Base-by-base conservation (phyloP, 306 rosid species). In the Boehmeria nivea region DNA sequence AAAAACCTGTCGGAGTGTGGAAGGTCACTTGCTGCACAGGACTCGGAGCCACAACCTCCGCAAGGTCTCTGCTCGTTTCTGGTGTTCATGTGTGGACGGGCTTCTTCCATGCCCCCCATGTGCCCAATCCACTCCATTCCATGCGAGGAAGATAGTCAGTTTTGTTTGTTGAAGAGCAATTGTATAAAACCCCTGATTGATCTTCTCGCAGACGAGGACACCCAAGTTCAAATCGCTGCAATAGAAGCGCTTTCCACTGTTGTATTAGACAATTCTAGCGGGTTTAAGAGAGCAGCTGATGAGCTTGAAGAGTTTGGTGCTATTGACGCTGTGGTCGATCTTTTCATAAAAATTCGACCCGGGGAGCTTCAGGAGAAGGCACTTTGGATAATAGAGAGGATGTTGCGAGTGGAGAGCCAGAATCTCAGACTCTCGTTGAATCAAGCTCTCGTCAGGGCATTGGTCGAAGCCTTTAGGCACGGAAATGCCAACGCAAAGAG, bases 321-420 rank as follows among this genome's bases (percentile, higher is more conserved):
- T 43, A 49, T 74, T 16, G 65, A 67, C 9, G 63, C 72, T 23
- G 80, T 78, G 67, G 57, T 78, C 25, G 25, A 34, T 50, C 78
- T 78, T 33, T 78, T 78, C 75, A 55, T 25, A 12, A 61, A 67
- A 71, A 72, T 24, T 25, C 60, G 75, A 12, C 55, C 78, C 0
- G 75, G 67, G 14, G 84, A 74, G 54, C 78, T 78, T 64, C 84
- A 78, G 34, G 84, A 78, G 75, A 74, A 64, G 72, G 54, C 77
- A 13, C 19, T 64, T 55, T 68, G 85, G 85, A 75, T 79, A 45
- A 58, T 76, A 51, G 81, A 79, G 72, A 79, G 58, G 58, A 61
- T 72, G 37, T n/a, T 72, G 64, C 68, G 85, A 72, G 76, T 54
- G 27, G 85, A 79, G 27, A 75, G 59, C 51, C 78, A 57, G 31